Evolutionary conservation across 116 monocot genomes (phyloP), one percentile per base, ranked within the genome.

Genomic region (Phalaenopsis hybrid): DNA sequence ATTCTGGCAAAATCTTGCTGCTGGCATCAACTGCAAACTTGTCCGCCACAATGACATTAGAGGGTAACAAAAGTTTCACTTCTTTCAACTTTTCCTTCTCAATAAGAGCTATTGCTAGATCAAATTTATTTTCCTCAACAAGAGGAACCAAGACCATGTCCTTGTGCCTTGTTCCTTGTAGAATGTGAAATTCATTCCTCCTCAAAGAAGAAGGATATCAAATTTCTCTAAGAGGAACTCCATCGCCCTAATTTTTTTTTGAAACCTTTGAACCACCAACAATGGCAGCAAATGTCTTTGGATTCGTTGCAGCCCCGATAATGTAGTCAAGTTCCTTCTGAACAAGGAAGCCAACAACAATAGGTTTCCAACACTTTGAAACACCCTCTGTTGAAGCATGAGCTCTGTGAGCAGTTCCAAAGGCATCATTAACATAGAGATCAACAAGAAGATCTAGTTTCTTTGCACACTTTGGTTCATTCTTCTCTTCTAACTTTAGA

Each of bases 261-360:
- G 98, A 98, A 58, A 94, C 98, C 83, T 98, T 98, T 37, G 98
- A 90, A 18, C 98, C 98, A 79, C 98, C 98, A 51, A 98, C 98
- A 87, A 98, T 94, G 81, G 98, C 95, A 76, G 98, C 98, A 87
- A 98, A 98, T 74, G 98, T 95, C 88, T 94, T 95, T 48, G 98
- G 98, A 79, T 79, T 94, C 44, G 92, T 81, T 69, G 95, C 90
- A 72, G 98, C 98, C 48, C 98, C 93, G 79, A 90, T 95, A 80
- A 98, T 91, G 85, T 93, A 98, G 81, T 94, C 95, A 85, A 98
- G 88, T 85, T 94, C 98, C 98, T 98, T 72, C 7, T 31, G 9
- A 0, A 34, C 33, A 72, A 9, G 7, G 15, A 37, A 97, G 58
- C 96, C 96, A 81, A 94, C 92, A 85, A 97, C 96, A 74, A 92